A percentile compares a stretch with the other conserved stretches of the same genome.
These are phyloP conservation scores for Botrytis cinerea DNA, from an alignment of 2,329 filamentous ascomycete genomes.

Conservation along the genomic window DNA sequence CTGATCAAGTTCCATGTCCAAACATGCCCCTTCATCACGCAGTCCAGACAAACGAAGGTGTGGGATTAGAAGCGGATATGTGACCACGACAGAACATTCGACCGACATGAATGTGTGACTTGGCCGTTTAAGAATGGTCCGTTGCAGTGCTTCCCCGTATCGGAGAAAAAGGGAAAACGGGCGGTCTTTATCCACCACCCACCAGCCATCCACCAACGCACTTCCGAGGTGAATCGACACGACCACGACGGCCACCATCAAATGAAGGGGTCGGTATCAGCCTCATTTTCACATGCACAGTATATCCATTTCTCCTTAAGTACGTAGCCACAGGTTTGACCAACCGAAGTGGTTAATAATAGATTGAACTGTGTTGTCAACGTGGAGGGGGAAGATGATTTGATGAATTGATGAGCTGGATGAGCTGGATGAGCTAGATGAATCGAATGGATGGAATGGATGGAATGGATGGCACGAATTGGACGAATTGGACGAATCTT, in stretches of 20 bases:
- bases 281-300: not conserved
- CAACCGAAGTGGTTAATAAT: conserved; percentile 12
- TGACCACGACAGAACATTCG: conserved; percentile 12
- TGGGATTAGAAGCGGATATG: conserved; percentile 10
- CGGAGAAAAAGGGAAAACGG: not conserved
- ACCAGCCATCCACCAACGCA: conserved; percentile 11
- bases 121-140: conserved; percentile 21
- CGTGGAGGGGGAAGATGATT: not conserved
- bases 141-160: not conserved
- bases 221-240: conserved; percentile 1
- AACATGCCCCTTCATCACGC: conserved; percentile 2
- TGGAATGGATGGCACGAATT: too few species aligned
- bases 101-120: conserved; percentile 18
- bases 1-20: conserved; percentile 11
- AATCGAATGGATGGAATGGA: not conserved
- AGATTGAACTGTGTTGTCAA: conserved; percentile 19
- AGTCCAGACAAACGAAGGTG: conserved; percentile 10
- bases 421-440: too few species aligned
- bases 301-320: conserved; percentile 3
- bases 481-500: not conserved
- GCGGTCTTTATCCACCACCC: not conserved
- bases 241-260: conserved; percentile 7
- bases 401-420: too few species aligned
- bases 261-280: conserved; percentile 4
- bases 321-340: conserved; percentile 1